Evolutionary conservation across 306 rosid genomes (phyloP), one percentile per base, ranked within the genome.

Genomic region (Dalbergia oliveri): DNA sequence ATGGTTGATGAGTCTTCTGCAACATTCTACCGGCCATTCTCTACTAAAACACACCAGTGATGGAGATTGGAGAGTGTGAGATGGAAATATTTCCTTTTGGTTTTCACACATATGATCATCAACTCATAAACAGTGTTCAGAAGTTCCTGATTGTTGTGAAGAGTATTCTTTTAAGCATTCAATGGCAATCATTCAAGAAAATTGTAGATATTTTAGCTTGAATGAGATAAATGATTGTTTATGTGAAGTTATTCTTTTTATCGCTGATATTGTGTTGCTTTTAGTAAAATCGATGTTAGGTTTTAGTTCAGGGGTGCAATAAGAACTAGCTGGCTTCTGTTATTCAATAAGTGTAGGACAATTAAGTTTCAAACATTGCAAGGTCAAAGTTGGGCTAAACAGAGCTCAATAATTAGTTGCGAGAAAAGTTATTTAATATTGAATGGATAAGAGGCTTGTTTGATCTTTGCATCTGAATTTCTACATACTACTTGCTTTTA

Each of bases 1-100:
- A 77, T 66, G 33, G 58, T 23, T 16, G 58, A 26, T 39, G 34
- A 41, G 34, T 54, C 56, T 66, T 77, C 75, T 21, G 47, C 81
- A 8, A 65, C 31, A 4, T n/a, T n/a, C n/a, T 33, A 35, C 58
- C 49, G 14, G 5, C 11, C 8, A 39, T 66, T 67, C 56, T 11
- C 56, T 67, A 21, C 16, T 66, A 14, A 44, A 44, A 12, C 19
- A 43, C 33, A 18, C 11, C 44, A 19, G 72, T 67, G 57, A 64
- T 37, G 13, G 11, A 37, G 26, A 16, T 5, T 19, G 49, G 12
- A 7, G 53, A 12, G 53, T 4, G 14, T 10, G 16, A 34, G n/a
- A 67, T 12, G 18, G 35, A 66, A 11, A 51, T 13, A 6, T 53
- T 15, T 56, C 21, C 67, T n/a, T 34, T 15, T 72, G 45, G 50